Conservation (phyloP, 2,329 filamentous ascomycete species). For the Magnaporthales sp. region DNA sequence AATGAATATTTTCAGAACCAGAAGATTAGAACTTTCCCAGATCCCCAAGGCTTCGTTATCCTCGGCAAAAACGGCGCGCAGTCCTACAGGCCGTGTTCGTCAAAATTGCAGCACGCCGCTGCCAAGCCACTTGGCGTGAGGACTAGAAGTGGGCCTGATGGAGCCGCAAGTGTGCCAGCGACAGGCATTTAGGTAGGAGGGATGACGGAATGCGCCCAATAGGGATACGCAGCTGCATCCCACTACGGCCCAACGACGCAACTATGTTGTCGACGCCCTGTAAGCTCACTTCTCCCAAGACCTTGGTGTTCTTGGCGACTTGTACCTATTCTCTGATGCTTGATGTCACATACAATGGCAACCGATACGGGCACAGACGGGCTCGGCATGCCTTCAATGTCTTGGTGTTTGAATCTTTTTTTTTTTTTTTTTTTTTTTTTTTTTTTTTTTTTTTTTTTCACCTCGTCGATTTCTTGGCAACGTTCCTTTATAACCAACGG, state of each 20-base stretch:
- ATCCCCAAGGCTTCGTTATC: background rate
- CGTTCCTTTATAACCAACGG: slow-evolving; percentile 1
- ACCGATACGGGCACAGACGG: background rate
- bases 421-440: background rate
- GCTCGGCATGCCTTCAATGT: background rate
- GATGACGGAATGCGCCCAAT: slow-evolving; percentile 6
- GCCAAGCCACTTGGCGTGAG: background rate
- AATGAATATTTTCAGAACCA: background rate
- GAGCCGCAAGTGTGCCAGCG: slow-evolving; percentile 2
- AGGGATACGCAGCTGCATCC: background rate
- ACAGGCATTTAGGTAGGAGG: background rate
- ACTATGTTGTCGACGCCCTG: background rate
- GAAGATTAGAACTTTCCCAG: background rate
- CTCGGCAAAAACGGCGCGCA: background rate
- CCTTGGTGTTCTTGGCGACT: slow-evolving; percentile 1
- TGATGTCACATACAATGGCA: background rate
- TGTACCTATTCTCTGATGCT: background rate
- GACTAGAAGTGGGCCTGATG: background rate
- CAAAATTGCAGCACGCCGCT: background rate
- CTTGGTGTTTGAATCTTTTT: background rate
- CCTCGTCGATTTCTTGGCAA: background rate
- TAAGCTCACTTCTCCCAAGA: background rate
- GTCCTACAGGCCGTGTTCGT: background rate
- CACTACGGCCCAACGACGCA: background rate
- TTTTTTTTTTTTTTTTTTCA: background rate